Conservation (phyloP, 2,329 filamentous ascomycete species). For the Aspergillus luchuensis region DNA sequence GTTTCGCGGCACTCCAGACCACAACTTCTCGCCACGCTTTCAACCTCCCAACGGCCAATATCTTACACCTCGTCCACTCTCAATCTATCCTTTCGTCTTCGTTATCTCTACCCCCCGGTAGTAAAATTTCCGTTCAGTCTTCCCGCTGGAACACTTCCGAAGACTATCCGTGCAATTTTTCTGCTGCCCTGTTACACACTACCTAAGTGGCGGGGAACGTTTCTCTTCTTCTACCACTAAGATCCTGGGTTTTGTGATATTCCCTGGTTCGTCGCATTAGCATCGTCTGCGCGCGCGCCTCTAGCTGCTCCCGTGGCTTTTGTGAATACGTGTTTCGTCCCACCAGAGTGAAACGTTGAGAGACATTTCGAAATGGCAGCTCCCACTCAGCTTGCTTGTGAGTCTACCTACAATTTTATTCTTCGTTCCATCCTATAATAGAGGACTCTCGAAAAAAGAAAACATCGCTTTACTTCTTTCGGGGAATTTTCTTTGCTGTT, state of each 20-base stretch:
- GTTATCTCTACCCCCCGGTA: neutral
- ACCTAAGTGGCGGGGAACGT: constrained; percentile 5
- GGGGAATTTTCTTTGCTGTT: no score
- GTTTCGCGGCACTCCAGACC: constrained; percentile 23
- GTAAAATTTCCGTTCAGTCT: neutral
- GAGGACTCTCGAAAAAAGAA: no score
- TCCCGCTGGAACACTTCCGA: neutral
- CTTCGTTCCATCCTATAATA: neutral
- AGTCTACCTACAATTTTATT: constrained; percentile 31
- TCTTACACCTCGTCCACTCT: neutral
- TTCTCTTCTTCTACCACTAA: constrained; percentile 11
- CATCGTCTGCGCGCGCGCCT: constrained; percentile 5
- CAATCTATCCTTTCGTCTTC: neutral
- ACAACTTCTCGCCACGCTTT: constrained; percentile 22
- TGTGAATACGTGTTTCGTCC: constrained; percentile 8
- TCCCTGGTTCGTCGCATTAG: constrained; percentile 2
- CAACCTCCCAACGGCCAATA: neutral
- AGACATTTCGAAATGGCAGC: constrained; percentile 66
- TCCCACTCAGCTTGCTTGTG: constrained; percentile 90
- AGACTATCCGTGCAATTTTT: constrained; percentile 2
- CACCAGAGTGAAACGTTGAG: constrained; percentile 12
- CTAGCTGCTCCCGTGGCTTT: constrained; percentile 10
- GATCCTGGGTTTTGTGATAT: constrained; percentile 8
- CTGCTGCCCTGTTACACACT: constrained; percentile 7
- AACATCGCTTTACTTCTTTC: neutral